Base-by-base conservation (phyloP, 176 grass and related monocot genomes). In the Hyparrhenia diplandra region DNA sequence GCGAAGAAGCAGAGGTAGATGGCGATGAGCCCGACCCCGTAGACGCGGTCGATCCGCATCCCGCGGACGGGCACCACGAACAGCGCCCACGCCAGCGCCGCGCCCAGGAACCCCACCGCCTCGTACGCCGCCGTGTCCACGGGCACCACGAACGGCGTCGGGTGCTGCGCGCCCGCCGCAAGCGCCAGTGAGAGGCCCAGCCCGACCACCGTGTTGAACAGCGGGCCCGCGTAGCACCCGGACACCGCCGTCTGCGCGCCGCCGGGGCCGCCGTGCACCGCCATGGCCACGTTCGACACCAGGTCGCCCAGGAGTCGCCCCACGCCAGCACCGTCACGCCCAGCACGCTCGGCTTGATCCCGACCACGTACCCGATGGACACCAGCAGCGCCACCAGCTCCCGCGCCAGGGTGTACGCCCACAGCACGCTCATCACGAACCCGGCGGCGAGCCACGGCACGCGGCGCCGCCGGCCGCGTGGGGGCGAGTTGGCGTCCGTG, bases 281-380 rank as follows among this genome's bases (percentile, higher is more conserved):
- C 89, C 87, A 97, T 97, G 0, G 89, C 87, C 14, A 97, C 87
- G 72, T 97, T 90, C 1, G 94, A 91, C 0, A 94, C 90, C 3
- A 97, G 81, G 79, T 97, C 91, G n/a, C 94, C 94, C 1, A 94
- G 88, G 94, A 97, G 82, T 97, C 90, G 0, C n/a, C 94, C 91
- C 94, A 97, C 37, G 94, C 94, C 30, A 97, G 77, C 74, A 97
- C 91, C 30, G 94, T 97, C 35, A 97, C 70, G 52, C 91, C 91
- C 43, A 97, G 77, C 40, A 97, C 89, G 60, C 85, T 75, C 13
- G 94, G 71, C 71, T 85, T 90, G 45, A 97, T 62, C 6, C 91
- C 94, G 0, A 85, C 67, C 36, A 97, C 69, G 87, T 90, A 91
- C 6, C 94, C 94, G 61, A 92, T 59, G 25, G 94, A 72, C 25